Evolutionary conservation across 208 protist genomes (phyloP), one percentile per base, ranked within the genome.

Genomic region (Trypanosoma scelopori): DNA sequence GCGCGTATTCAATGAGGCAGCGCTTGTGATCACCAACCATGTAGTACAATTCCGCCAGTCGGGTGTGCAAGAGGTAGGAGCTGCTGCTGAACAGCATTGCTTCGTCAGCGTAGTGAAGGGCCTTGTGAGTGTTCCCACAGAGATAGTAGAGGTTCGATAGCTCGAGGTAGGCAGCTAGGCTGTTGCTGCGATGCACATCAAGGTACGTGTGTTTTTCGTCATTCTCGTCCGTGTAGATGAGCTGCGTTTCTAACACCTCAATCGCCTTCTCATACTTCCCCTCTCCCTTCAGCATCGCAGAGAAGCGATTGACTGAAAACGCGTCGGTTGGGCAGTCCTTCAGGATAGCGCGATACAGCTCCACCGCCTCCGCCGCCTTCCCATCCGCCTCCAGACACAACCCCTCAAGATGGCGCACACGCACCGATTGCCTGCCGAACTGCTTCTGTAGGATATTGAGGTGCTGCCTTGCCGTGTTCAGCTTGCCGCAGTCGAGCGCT

Each of bases 61-160:
- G 81, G 9, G 64, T 74, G 58, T 95, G 86, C 12, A 65, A 58
- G 37, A 89, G 71, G 61, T 90, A 92, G 6, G 51, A 74, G 53
- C 74, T 75, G 49, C 59, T 50, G 49, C 78, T 71, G 55, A 82
- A 85, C 23, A 92, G 69, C 46, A 89, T 52, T 0, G 48, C 58
- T 69, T 92, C 89, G 58, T 95, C 84, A n/a, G 72, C 73, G 72
- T 95, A 92, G 71, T 79, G 76, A 48, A 91, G 77, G 22, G 85
- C 76, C 45, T 61, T 67, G 41, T 78, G 71, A 5, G 76, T 42
- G 63, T 89, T 74, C 45, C 84, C 82, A 35, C 64, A 57, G 15
- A 85, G 61, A 60, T 88, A 92, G 74, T 92, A 76, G 15, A 95
- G 73, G 48, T 83, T 75, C 50, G 77, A 82, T 48, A 95, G 77